phyloP scores from a whole-genome alignment of 1,284 basidiomycete genomes.

The Pascua guehoae region DNA sequence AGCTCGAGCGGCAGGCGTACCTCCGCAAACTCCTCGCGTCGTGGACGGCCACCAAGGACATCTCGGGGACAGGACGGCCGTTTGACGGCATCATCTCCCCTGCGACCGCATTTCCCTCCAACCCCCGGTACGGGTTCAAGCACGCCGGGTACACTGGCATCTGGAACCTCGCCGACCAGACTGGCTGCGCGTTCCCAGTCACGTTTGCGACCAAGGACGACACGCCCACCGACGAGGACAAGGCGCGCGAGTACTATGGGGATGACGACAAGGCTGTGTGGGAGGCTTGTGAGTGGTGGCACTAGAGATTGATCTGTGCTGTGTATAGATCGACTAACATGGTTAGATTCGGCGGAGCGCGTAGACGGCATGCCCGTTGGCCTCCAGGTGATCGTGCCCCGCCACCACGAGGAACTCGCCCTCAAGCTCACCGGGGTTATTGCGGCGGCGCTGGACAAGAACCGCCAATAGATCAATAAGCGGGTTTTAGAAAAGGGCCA shows the following conservation, averaged over 20 bases:
- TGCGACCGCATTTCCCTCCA: conserved; percentile 7
- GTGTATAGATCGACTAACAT: conserved; percentile 47
- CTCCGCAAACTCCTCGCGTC: conserved; percentile 5
- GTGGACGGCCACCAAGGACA: conserved; percentile 5
- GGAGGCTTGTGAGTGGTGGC: conserved; percentile 32
- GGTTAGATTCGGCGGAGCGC: conserved; percentile 53
- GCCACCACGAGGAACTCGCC: conserved; percentile 52
- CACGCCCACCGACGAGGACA: not conserved
- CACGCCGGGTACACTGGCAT: conserved; percentile 13
- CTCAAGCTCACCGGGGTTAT: conserved; percentile 21
- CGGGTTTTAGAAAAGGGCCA: too few relatives aligned
- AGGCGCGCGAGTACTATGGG: conserved; percentile 51
- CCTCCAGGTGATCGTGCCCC: conserved; percentile 63
- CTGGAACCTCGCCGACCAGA: conserved; percentile 55
- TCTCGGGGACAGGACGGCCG: conserved; percentile 10
- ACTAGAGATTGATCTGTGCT: conserved; percentile 53
- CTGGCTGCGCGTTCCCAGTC: conserved; percentile 61
- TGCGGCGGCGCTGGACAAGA: conserved; percentile 43
- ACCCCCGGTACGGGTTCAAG: conserved; percentile 8
- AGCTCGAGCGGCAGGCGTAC: conserved; percentile 11
- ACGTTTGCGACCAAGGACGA: conserved; percentile 51
- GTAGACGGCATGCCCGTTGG: conserved; percentile 61
- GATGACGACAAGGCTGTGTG: conserved; percentile 54
- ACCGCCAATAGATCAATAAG: too few relatives aligned
- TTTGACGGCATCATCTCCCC: conserved; percentile 19